Evolutionary conservation across 441 rosid species (phyloP).

Genomic region (Mallotus repandus): DNA sequence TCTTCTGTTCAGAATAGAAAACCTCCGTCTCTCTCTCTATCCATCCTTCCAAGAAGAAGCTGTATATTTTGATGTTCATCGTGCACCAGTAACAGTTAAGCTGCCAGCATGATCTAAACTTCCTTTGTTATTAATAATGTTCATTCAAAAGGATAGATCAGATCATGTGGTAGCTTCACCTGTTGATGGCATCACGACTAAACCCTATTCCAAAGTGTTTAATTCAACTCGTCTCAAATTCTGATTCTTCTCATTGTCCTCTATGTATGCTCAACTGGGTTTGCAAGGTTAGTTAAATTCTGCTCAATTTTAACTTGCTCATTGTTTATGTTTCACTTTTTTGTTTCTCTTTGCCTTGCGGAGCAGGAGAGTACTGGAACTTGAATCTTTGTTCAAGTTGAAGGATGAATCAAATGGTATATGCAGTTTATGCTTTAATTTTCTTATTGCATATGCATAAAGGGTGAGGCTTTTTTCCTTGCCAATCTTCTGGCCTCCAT

Average conservation of each 20-base stretch:
- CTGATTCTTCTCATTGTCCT: neutral
- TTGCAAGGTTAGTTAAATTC: constrained; percentile 1
- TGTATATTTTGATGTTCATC: constrained; percentile 23
- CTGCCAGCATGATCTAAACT: constrained; percentile 99
- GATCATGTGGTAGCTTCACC: constrained; percentile 61
- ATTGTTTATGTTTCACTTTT: neutral
- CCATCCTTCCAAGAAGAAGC: too few species aligned
- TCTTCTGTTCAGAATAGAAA: neutral
- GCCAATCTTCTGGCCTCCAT: too few species aligned
- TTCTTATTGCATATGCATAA: too few species aligned
- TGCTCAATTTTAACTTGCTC: too few species aligned
- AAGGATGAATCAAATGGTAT: too few species aligned
- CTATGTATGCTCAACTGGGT: neutral
- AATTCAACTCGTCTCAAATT: neutral
- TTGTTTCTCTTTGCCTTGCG: neutral
- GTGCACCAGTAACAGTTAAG: constrained; percentile 85
- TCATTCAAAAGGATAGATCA: constrained; percentile 23
- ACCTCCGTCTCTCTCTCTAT: neutral
- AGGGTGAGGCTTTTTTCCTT: neutral
- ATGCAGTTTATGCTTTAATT: too few species aligned
- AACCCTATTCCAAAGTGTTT: neutral
- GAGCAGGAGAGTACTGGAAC: too few species aligned
- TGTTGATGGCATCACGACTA: constrained; percentile 38
- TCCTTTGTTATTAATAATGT: neutral
- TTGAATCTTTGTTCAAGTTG: too few species aligned